Base-by-base conservation (phyloP, 208 protist species). In the Leishmania arabica region DNA sequence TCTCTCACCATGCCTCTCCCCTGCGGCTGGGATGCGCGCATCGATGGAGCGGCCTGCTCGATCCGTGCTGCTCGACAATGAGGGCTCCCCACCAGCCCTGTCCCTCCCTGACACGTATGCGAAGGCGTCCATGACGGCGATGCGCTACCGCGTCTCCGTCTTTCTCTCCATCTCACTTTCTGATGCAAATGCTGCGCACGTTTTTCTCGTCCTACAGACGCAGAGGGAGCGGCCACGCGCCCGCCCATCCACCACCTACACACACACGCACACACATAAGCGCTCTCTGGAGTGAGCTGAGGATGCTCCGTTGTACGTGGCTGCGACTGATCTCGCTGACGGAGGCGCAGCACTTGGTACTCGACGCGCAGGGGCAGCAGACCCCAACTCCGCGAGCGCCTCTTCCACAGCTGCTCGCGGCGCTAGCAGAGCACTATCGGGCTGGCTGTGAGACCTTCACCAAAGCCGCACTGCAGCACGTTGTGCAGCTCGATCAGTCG, bases 401-500 rank as follows among this genome's bases (percentile, higher is more conserved):
- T 9, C 84, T 92, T 17, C 79, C 80, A 5, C 40, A 51, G 45
- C 70, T 92, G 7, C 82, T 92, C 37, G 72, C 80, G 34, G 84
- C 82, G 1, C 82, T 92, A 9, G 51, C 40, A 4, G 83, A 85
- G 65, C 86, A 92, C 76, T 84, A 86, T 82, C 75, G 49, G 5
- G 62, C 81, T 27, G 79, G 80, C 21, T 87, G 80, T 21, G 89
- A 92, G 79, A 60, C 51, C 19, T 89, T 90, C 53, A 42, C 80
- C 54, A 83, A 78, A 69, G 78, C 82, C 1, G 81, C 90, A 6
- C 69, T 96, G 37, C 81, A 86, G 3, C 84, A 87, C 31, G 77
- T 96, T 3, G 80, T 96, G 51, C 79, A 85, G 62, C 83, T 96
- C 24, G 92, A 96, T 73, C 73, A 84, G 47, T 92, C 87, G 5